A percentile compares a stretch with the other conserved stretches of the same genome.
These are phyloP conservation scores for Calonectria pseudoturangicola DNA, from an alignment of 2,329 filamentous ascomycete species.

Conservation along the genomic window DNA sequence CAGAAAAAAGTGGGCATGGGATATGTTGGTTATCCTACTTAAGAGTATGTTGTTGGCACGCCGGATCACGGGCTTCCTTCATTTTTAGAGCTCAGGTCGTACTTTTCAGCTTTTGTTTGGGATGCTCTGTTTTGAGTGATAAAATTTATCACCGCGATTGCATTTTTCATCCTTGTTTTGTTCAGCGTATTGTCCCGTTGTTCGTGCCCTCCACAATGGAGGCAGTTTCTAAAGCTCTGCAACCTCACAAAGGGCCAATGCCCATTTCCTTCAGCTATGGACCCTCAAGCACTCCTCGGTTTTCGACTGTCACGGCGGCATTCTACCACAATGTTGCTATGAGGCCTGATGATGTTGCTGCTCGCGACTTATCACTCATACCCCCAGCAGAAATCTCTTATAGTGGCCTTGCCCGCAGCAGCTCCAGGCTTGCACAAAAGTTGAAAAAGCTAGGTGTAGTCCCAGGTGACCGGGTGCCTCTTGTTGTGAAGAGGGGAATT, in stretches of 20 bases:
- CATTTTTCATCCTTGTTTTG: not conserved
- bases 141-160: not conserved
- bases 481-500: constrained; percentile 72
- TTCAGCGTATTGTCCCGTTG: not conserved
- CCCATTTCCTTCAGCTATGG: constrained; percentile 50
- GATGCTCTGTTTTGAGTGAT: not conserved
- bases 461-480: constrained; percentile 69
- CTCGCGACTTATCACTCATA: constrained; percentile 58
- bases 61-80: not conserved
- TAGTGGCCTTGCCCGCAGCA: constrained; percentile 62
- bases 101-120: not conserved
- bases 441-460: constrained; percentile 63
- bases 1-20: constrained; percentile 1
- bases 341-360: constrained; percentile 62
- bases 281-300: constrained; percentile 43
- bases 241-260: constrained; percentile 34
- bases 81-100: not conserved
- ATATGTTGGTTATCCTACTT: constrained; percentile 4
- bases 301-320: constrained; percentile 60
- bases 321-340: constrained; percentile 61
- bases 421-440: constrained; percentile 61
- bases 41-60: constrained; percentile 3
- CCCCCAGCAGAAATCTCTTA: constrained; percentile 64
- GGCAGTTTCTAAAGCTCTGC: constrained; percentile 16
- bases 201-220: constrained; percentile 40